Conservation (phyloP, 495 filamentous ascomycete species). For the Pseudevernia furfuracea region DNA sequence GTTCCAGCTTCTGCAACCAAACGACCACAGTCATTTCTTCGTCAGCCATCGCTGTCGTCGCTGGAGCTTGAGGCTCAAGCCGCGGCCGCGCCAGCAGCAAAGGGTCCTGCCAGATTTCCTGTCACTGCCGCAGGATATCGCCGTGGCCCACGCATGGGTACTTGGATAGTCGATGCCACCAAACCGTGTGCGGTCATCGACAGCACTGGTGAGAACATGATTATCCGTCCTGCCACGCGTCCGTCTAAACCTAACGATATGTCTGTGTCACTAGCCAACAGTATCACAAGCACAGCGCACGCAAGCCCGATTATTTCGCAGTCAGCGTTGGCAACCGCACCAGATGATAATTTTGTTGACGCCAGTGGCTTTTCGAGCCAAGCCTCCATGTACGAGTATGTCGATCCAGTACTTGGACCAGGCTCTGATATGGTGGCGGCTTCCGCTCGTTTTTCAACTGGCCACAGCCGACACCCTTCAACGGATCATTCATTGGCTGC, state of each 20-base stretch:
- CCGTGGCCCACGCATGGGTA: constrained; percentile 50
- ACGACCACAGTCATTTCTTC: constrained; percentile 50
- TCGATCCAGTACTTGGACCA: constrained; percentile 57
- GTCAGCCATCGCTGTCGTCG: constrained; percentile 40
- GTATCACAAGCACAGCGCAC: constrained; percentile 44
- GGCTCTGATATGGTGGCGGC: constrained; percentile 73
- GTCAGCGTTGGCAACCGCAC: constrained; percentile 30
- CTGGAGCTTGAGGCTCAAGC: not conserved
- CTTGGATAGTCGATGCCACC: constrained; percentile 47
- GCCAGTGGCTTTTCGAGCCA: constrained; percentile 40
- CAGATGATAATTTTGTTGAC: constrained; percentile 47
- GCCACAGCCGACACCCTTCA: constrained; percentile 46
- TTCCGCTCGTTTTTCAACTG: constrained; percentile 41
- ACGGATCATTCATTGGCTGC: constrained; percentile 62
- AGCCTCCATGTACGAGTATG: constrained; percentile 25
- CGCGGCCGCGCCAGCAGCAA: constrained; percentile 21
- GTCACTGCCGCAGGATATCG: constrained; percentile 42
- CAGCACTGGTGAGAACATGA: constrained; percentile 59
- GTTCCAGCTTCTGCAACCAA: constrained; percentile 49
- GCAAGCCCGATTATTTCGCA: constrained; percentile 38
- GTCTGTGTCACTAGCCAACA: constrained; percentile 34
- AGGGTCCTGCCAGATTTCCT: constrained; percentile 33
- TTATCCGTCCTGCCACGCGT: constrained; percentile 51
- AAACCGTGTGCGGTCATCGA: constrained; percentile 70
- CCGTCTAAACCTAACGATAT: constrained; percentile 6